Evolutionary conservation across 2,329 filamentous ascomycete genomes (phyloP), one percentile per base, ranked within the genome.

Genomic region (Xylaria sp.): DNA sequence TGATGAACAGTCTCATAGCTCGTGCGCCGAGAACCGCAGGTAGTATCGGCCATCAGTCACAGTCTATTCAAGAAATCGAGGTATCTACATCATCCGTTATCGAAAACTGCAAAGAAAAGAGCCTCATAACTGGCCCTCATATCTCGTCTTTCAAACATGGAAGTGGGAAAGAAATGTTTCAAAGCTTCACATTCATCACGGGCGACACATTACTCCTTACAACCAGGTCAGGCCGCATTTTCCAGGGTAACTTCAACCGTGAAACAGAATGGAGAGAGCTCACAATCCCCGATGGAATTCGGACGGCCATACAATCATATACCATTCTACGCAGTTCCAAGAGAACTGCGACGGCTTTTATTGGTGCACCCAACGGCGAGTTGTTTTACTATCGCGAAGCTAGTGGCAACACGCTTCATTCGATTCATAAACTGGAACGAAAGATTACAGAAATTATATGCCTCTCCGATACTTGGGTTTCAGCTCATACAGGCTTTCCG

Each of bases 161-260:
- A 76, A 71, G 71, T 20, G 63, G 70, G 2, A 82, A 80, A 55
- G 82, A 87, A 62, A 78, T 81, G 10, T 87, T 92, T 67, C 87
- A 88, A 65, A 85, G 87, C 52, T 94, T 92, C 75, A 86, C 87
- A 28, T 92, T 92, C 66, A 76, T 92, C 2, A 84, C 84, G 0
- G 80, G 86, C 2, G 77, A 82, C 3, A 78, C 81, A 1, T 76
- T 93, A 2, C 78, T 93, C 20, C 82, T 87, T 3, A 85, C 84
- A 0, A 91, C 90, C 0, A 89, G 86, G 0, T 85, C 86, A 44
- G 92, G 92, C 0, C 84, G 85, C 20, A 76, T 93, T 0, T 81
- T 91, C 4, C 71, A 87, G 0, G 85, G 84, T 0, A 75, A 78
- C 0, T 78, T 86, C 46, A 69, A 54, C 3, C 61, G 71, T 7